Base-by-base conservation (phyloP, 768 basidiomycete genomes). In the Suillus plorans region DNA sequence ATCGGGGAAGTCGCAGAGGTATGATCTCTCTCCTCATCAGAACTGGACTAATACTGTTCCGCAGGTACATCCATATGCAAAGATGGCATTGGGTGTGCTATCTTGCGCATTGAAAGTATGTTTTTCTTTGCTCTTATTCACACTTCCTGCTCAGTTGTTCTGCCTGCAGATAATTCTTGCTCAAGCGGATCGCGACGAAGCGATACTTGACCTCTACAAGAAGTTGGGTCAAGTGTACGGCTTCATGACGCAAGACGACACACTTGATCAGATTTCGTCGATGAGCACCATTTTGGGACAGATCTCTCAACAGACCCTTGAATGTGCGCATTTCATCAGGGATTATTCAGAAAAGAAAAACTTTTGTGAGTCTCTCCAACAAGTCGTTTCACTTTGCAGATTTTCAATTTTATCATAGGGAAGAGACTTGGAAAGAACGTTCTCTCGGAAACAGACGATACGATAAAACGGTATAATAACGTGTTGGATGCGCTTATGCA, bases 1-100 rank as follows among this genome's bases (percentile, higher is more conserved):
- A 31, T 49, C 34, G 42, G 28, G 7, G 18, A 20, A 3, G 4
- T 62, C 22, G 20, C 50, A 1, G 52, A 41, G 4, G 50, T 62
- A 37, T 34, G 34, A 3, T 1, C 22, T 28, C 5, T 1, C 28
- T 57, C 3, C 4, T 2, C 7, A 6, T 53, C 22, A 34, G 61
- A 62, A 14, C 22, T 1, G n/a, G 18, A 36, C 22, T 34, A 31
- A 28, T 61, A 0, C 6, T 5, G 22, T 13, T n/a, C 4, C 12
- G 1, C 9, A 64, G 63, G 36, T 64, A 13, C 63, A 64, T 39
- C 63, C 63, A 5, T 64, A 64, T 12, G 63, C 63, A 10, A 59
- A 59, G 37, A 61, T 64, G n/a, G 63, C 59, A 28, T 4, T 61
- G 44, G 57, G 42, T 4, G 22, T 59, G 4, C 13, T 64, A 36